phyloP scores from a whole-genome alignment of 2,329 filamentous ascomycete genomes.

The Boeremia lycopersici region DNA sequence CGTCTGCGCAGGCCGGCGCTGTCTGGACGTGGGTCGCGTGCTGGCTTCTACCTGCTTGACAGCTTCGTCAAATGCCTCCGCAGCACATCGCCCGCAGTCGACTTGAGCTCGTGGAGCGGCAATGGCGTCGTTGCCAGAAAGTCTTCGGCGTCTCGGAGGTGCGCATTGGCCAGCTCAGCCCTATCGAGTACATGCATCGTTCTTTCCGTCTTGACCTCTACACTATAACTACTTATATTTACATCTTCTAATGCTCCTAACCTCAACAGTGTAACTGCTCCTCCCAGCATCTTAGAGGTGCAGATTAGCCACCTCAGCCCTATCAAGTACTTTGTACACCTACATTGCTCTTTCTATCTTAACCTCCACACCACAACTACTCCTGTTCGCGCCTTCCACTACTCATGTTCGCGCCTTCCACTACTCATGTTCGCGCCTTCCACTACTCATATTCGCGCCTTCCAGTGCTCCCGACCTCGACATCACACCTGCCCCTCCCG shows the following conservation, averaged over 20 bases:
- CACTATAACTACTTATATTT: not conserved
- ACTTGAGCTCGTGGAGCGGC: not conserved
- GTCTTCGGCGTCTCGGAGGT: slow-evolving; percentile 20
- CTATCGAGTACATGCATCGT: not conserved
- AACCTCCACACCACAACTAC: not conserved
- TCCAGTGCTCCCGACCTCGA: too few relatives aligned
- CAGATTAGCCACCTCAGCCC: slow-evolving; percentile 12
- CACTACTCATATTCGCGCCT: too few relatives aligned
- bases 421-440: too few relatives aligned
- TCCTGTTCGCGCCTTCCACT: too few relatives aligned
- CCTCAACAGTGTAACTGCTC: too few relatives aligned
- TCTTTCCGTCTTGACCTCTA: not conserved
- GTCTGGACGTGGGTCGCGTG: not conserved
- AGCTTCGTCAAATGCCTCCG: not conserved
- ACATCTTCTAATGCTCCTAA: too few relatives aligned
- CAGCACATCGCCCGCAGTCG: slow-evolving; percentile 12
- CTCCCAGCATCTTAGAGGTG: slow-evolving; percentile 20
- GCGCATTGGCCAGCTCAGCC: slow-evolving; percentile 16
- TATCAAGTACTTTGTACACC: too few relatives aligned
- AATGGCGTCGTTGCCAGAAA: slow-evolving; percentile 18
- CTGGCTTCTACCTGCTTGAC: not conserved
- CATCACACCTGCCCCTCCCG: not conserved
- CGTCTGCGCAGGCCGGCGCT: slow-evolving; percentile 1
- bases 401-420: too few relatives aligned
- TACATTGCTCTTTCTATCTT: not conserved